Conservation (phyloP, 2,329 filamentous ascomycete genomes). For the Clarireedia hainanense region DNA sequence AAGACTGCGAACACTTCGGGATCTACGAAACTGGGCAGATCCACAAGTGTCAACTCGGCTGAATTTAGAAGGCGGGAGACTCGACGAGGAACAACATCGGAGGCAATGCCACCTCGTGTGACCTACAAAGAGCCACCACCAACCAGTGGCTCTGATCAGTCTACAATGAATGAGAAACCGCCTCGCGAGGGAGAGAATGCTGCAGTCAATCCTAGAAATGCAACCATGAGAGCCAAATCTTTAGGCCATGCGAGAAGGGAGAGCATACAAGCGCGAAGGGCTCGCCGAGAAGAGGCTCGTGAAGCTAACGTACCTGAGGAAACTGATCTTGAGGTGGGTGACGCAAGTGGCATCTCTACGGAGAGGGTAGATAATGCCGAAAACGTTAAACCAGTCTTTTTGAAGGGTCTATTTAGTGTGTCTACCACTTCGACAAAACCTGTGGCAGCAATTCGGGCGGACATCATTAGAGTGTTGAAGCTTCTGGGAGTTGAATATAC, state of each 20-base stretch:
- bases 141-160: conserved; percentile 75
- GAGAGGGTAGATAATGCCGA: conserved; percentile 62
- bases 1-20: conserved; percentile 51
- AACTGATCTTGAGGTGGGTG: conserved; percentile 70
- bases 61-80: conserved; percentile 64
- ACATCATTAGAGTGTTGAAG: conserved; percentile 83
- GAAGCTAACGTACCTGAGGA: conserved; percentile 83
- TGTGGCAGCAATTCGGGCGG: conserved; percentile 72
- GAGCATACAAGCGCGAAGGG: conserved; percentile 81
- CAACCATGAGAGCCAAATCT: conserved; percentile 72
- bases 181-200: conserved; percentile 38
- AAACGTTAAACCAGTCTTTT: conserved; percentile 84
- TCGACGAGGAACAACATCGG: conserved; percentile 46
- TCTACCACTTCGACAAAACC: conserved; percentile 93
- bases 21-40: conserved; percentile 67
- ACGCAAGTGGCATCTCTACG: conserved; percentile 51
- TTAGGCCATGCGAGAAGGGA: conserved; percentile 83
- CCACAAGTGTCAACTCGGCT: conserved; percentile 85
- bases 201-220: conserved; percentile 43
- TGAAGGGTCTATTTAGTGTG: conserved; percentile 95
- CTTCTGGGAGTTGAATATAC: conserved; percentile 84
- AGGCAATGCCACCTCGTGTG: conserved; percentile 42
- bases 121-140: conserved; percentile 57
- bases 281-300: conserved; percentile 61
- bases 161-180: conserved; percentile 44